Conservation (phyloP, 176 grass and related monocot genomes). For the Carex kokanica region DNA sequence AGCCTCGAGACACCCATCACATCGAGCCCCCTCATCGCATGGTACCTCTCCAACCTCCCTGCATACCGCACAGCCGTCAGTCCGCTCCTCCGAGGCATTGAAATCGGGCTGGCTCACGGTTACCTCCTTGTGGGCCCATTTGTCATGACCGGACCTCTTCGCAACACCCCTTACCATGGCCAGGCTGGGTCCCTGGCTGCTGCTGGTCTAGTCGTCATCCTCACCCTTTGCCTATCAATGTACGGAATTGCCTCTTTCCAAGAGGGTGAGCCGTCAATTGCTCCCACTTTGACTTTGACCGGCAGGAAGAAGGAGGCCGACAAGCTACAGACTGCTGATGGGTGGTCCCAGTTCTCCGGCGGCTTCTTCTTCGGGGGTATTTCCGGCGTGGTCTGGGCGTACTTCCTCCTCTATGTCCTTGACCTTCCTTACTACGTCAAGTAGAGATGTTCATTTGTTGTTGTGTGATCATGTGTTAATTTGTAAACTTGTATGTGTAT, state of each 20-base stretch:
- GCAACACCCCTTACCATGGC: slow-evolving; percentile 78
- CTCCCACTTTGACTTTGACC: slow-evolving; percentile 73
- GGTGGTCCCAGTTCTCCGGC: slow-evolving; percentile 77
- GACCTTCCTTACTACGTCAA: slow-evolving; percentile 98
- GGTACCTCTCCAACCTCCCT: slow-evolving; percentile 98
- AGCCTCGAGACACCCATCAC: slow-evolving; percentile 86
- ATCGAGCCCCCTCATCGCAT: slow-evolving; percentile 78
- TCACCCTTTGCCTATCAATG: slow-evolving; percentile 88
- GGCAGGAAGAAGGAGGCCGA: slow-evolving; percentile 93
- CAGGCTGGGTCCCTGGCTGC: slow-evolving; percentile 69
- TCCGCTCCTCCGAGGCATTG: slow-evolving; percentile 87
- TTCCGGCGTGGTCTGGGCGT: slow-evolving; percentile 79
- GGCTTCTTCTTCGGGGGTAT: slow-evolving; percentile 95
- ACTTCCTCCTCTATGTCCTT: slow-evolving; percentile 97
- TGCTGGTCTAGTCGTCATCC: slow-evolving; percentile 68
- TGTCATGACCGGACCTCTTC: slow-evolving; percentile 81
- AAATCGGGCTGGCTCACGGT: slow-evolving; percentile 85
- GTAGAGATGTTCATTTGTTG: slow-evolving; percentile 42
- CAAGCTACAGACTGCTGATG: slow-evolving; percentile 92
- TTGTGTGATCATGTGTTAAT: neutral
- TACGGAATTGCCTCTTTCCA: slow-evolving; percentile 77
- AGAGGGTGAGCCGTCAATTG: slow-evolving; percentile 67
- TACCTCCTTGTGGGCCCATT: slow-evolving; percentile 95
- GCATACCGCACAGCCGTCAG: slow-evolving; percentile 94
- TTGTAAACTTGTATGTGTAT: slow-evolving; percentile 19